phyloP scores from a whole-genome alignment of 192 early-diverging fungal species.

The Coemansia sp. region DNA sequence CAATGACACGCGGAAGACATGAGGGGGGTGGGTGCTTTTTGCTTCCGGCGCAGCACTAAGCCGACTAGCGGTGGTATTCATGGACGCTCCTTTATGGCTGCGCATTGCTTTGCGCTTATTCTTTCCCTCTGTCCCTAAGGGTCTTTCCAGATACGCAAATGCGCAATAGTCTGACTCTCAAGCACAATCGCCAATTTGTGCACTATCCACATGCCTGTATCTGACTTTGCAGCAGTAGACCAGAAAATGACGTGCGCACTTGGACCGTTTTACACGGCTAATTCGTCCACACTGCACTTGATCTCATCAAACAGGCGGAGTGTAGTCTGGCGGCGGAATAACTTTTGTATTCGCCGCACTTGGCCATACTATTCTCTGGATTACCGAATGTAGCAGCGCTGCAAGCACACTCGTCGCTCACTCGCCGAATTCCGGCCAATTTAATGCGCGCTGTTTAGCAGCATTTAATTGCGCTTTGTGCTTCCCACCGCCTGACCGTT shows the following conservation, averaged over 20 bases:
- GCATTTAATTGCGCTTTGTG: slow-evolving; percentile 6
- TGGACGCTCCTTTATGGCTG: not conserved
- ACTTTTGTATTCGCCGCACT: not conserved
- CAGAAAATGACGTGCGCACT: not conserved
- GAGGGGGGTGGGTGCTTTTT: not conserved
- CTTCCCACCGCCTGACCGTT: not conserved
- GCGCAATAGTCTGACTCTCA: not conserved
- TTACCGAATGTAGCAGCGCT: not conserved
- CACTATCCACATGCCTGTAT: not conserved
- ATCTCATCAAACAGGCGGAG: not conserved
- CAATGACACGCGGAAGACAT: not conserved
- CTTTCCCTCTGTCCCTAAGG: not conserved
- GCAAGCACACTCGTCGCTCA: slow-evolving; percentile 1
- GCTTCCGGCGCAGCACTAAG: not conserved
- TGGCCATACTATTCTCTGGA: not conserved
- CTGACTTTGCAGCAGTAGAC: not conserved
- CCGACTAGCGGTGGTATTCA: not conserved
- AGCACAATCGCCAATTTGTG: not conserved
- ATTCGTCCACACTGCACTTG: not conserved
- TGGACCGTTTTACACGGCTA: not conserved
- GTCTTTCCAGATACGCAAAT: slow-evolving; percentile 8
- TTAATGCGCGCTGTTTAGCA: not conserved
- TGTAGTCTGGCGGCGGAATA: not conserved
- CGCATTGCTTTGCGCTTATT: not conserved
- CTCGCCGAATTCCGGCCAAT: slow-evolving; percentile 1